Evolutionary conservation across 345 rosid genomes (phyloP).

Genomic region (Syzygium jambos): DNA sequence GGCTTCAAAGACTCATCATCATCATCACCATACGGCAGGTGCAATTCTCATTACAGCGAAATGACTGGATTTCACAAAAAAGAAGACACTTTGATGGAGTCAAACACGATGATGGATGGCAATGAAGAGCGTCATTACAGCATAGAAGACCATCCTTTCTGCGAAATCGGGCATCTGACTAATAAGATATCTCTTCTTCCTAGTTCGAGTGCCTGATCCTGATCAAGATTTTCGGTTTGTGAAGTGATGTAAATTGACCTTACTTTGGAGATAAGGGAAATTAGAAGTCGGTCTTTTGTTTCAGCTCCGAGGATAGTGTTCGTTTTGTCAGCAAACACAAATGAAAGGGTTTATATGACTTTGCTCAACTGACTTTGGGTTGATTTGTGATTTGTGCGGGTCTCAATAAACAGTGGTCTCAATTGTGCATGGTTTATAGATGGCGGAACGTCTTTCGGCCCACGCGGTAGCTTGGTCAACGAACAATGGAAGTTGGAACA

Average conservation of each 20-base stretch:
- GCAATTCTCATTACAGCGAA: slow-evolving; percentile 3
- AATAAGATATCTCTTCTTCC: slow-evolving; percentile 23
- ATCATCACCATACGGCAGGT: slow-evolving; percentile 8
- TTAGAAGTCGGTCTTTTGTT: neutral
- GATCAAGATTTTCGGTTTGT: neutral
- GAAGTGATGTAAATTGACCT: neutral
- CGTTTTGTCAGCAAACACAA: neutral
- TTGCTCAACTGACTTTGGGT: neutral
- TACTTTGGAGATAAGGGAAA: neutral
- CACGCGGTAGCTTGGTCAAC: neutral
- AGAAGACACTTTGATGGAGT: neutral
- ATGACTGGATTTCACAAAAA: neutral
- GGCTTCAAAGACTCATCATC: slow-evolving; percentile 1
- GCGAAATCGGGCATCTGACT: neutral
- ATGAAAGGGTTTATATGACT: neutral
- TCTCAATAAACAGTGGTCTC: neutral
- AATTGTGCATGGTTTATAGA: neutral
- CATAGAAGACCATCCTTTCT: slow-evolving; percentile 28
- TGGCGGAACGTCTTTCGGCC: neutral
- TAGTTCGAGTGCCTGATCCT: neutral
- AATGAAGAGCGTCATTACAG: neutral
- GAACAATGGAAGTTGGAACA: neutral
- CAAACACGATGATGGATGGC: neutral
- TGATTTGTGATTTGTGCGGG: neutral
- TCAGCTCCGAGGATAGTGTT: neutral